phyloP scores from a whole-genome alignment of 768 basidiomycete species.

The Aureoboletus auriporus region DNA sequence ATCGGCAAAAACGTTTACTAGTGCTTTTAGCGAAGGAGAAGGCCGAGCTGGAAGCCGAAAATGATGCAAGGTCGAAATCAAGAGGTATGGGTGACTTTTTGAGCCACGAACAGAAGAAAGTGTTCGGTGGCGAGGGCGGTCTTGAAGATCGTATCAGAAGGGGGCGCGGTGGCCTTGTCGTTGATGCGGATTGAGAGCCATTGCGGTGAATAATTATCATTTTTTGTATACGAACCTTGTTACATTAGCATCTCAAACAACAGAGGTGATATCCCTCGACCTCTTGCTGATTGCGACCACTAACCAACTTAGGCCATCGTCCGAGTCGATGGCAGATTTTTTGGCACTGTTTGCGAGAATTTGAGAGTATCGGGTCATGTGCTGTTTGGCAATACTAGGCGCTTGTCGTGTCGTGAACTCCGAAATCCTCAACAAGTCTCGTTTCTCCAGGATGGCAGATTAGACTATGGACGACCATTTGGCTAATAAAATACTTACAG shows the following conservation, averaged over 20 bases:
- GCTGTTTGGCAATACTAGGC: neutral
- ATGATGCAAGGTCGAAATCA: constrained; percentile 59
- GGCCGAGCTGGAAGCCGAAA: constrained; percentile 71
- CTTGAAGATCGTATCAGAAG: constrained; percentile 76
- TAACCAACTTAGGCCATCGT: too few species aligned
- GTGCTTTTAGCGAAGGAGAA: constrained; percentile 72
- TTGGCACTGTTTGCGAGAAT: neutral
- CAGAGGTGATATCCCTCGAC: neutral
- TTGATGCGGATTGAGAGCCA: constrained; percentile 38
- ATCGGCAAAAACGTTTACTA: constrained; percentile 70
- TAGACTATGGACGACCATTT: neutral
- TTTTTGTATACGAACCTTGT: constrained; percentile 6
- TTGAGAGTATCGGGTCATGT: neutral
- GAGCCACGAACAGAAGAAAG: constrained; percentile 77
- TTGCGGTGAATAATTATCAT: neutral
- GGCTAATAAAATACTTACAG: constrained; percentile 6
- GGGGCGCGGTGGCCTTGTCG: constrained; percentile 67
- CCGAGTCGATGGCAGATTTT: too few species aligned
- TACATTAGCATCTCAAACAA: constrained; percentile 1
- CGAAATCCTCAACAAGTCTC: neutral
- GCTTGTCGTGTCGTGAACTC: neutral
- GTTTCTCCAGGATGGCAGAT: neutral
- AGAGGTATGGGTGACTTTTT: constrained; percentile 81
- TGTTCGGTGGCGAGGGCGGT: constrained; percentile 74
- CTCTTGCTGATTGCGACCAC: too few species aligned